Percentiles rank a stretch among this genome's conserved stretches.
Conservation (phyloP, 305 asterid species). For the Fraxinus albicans region DNA sequence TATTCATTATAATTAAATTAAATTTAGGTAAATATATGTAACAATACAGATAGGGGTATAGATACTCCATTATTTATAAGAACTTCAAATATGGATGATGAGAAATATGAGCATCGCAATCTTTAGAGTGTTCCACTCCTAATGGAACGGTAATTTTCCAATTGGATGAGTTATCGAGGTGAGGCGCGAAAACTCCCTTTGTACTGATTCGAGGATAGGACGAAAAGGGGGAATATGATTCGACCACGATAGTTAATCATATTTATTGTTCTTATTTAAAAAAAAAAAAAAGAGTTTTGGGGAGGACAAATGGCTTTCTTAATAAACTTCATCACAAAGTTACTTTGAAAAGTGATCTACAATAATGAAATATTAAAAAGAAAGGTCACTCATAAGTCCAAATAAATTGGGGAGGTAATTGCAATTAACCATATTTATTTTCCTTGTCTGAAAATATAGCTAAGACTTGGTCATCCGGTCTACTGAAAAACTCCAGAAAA, state of each 20-base stretch:
- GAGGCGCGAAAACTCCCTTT: neutral
- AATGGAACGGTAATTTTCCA: neutral
- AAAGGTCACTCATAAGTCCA: neutral
- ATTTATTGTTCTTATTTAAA: neutral
- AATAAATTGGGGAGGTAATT: neutral
- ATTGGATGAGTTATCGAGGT: neutral
- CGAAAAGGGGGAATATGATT: neutral
- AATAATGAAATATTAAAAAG: neutral
- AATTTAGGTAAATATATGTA: neutral
- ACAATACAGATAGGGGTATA: neutral
- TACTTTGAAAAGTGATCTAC: neutral
- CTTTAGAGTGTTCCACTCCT: neutral
- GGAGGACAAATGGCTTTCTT: neutral
- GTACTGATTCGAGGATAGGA: neutral
- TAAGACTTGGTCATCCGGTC: neutral
- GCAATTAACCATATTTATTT: neutral
- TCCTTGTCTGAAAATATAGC: neutral
- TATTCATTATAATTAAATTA: neutral
- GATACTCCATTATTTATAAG: neutral
- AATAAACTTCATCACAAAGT: neutral
- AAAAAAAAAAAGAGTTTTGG: neutral
- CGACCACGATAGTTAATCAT: neutral
- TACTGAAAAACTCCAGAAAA: neutral
- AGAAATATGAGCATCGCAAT: neutral
- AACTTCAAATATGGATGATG: neutral